phyloP scores from a whole-genome alignment of 1,284 basidiomycete genomes.

The Rhodotorula sp. region DNA sequence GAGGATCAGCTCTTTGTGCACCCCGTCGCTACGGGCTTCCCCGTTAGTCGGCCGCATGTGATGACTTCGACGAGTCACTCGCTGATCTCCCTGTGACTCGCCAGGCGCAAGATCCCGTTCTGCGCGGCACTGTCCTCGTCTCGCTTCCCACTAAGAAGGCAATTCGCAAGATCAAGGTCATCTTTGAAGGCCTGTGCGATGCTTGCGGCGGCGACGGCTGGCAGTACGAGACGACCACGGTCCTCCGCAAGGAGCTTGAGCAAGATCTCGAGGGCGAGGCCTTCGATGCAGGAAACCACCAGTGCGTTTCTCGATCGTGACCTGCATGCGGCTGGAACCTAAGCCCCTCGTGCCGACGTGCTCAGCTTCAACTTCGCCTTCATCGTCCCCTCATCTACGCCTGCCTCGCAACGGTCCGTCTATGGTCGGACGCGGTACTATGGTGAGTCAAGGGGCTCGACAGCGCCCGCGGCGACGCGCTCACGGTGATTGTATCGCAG shows the following conservation, averaged over 20 bases:
- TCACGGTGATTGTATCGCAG: background rate
- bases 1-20: constrained; percentile 29
- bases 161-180: constrained; percentile 26
- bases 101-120: constrained; percentile 28
- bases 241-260: constrained; percentile 30
- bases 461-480: no score
- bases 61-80: background rate
- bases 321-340: background rate
- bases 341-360: background rate
- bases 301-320: constrained; percentile 12
- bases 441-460: background rate
- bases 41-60: background rate
- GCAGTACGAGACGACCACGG: constrained; percentile 24
- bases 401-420: constrained; percentile 20
- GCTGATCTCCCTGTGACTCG: background rate
- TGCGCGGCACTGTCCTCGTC: constrained; percentile 31
- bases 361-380: constrained; percentile 38
- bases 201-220: constrained; percentile 20
- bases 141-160: constrained; percentile 19
- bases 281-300: constrained; percentile 31
- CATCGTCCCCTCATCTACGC: constrained; percentile 33
- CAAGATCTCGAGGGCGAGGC: constrained; percentile 32
- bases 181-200: constrained; percentile 33
- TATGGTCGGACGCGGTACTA: constrained; percentile 35
- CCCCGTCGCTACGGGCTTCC: constrained; percentile 12